Evolutionary conservation across 2,329 filamentous ascomycete genomes (phyloP), one percentile per base, ranked within the genome.

Genomic region (Teratosphaeria pseudoeucalypti): DNA sequence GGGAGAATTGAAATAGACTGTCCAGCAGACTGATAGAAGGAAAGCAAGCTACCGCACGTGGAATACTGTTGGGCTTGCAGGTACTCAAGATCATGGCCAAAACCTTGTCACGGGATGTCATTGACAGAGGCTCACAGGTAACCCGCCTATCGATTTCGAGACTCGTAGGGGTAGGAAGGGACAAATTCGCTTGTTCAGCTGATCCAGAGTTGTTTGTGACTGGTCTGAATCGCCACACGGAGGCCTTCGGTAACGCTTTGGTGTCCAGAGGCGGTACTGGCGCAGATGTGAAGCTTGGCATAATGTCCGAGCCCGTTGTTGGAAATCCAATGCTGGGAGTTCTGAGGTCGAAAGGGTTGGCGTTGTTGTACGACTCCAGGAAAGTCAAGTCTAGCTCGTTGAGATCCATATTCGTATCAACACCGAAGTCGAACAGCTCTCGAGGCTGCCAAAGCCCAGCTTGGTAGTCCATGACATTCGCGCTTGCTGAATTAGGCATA

Each of bases 21-120:
- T 87, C 84, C 61, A 87, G 75, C 14, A 84, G 70, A 26, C 83
- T 80, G 19, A 82, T 77, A 1, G 82, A 83, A 0, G 84, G 84
- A 63, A 88, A 88, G 0, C 84, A 85, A 1, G 78, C 81, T 19
- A 80, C 82, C 23, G 83, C 81, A 55, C 70, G 56, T 76, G 79
- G 61, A 68, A 79, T 72, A 72, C 79, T 73, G 71, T 80, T 66
- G 0, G 74, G 73, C 54, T 79, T 81, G 65, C 81, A 85, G 3
- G 81, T 83, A 56, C 79, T 78, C 39, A 89, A 73, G 1, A 89
- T 81, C 60, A 88, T 78, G 11, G 81, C 84, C 58, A 90, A 74
- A 1, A 88, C 79, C 54, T 79, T 80, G 69, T 90, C 87, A 34
- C 77, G 72, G 23, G 74, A 74, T 2, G 71, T 73, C 52, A 73